These are phyloP conservation scores for Aspergillus japonicus DNA, from an alignment of 2,329 filamentous ascomycete species.

Conservation along the genomic window DNA sequence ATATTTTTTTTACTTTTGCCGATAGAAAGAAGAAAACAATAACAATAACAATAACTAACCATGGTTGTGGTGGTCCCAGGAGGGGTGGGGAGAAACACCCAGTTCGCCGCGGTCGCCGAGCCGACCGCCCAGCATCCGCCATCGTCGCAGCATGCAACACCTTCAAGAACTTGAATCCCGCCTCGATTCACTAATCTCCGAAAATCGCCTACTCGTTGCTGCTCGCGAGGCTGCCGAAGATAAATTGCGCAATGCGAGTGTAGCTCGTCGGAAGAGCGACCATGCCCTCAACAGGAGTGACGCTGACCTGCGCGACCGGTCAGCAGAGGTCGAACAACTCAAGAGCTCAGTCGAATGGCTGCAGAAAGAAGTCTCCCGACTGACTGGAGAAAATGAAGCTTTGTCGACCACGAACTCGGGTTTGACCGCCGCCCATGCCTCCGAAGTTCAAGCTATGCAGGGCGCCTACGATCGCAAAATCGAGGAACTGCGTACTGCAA, in stretches of 20 bases:
- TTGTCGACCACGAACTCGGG: slow-evolving; percentile 75
- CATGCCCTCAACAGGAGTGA: slow-evolving; percentile 64
- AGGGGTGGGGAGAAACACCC: slow-evolving; percentile 86
- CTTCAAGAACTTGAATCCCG: slow-evolving; percentile 81
- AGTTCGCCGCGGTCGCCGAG: slow-evolving; percentile 87
- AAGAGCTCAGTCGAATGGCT: slow-evolving; percentile 75
- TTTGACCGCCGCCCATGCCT: slow-evolving; percentile 72
- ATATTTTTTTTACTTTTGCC: no score
- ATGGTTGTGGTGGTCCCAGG: slow-evolving; percentile 54
- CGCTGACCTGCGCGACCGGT: slow-evolving; percentile 72
- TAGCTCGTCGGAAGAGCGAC: slow-evolving; percentile 55
- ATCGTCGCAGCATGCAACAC: slow-evolving; percentile 95
- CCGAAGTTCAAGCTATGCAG: slow-evolving; percentile 65
- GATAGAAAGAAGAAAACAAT: background rate
- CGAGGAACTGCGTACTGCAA: slow-evolving; percentile 63
- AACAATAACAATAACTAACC: slow-evolving; percentile 1
- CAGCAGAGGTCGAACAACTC: slow-evolving; percentile 81
- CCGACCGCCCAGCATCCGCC: slow-evolving; percentile 91
- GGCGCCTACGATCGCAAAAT: slow-evolving; percentile 66
- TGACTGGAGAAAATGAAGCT: slow-evolving; percentile 79
- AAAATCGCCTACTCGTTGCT: slow-evolving; percentile 77
- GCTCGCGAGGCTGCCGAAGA: slow-evolving; percentile 70
- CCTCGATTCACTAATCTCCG: slow-evolving; percentile 78
- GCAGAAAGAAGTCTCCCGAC: slow-evolving; percentile 74
- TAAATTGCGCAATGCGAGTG: slow-evolving; percentile 55